phyloP scores from a whole-genome alignment of 169 alveolate genomes.

The Plasmodium adleri region DNA sequence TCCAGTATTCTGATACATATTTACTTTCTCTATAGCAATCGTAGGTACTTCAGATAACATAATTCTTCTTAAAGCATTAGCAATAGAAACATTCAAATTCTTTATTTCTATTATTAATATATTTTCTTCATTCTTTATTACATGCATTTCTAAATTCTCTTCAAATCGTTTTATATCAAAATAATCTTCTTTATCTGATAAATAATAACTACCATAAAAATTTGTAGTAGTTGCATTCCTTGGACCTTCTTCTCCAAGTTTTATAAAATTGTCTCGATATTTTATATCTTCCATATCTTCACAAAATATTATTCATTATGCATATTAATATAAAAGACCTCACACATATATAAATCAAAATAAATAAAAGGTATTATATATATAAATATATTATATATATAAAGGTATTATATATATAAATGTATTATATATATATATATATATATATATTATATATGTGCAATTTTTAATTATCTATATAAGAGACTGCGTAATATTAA shows the following conservation, averaged over 20 bases:
- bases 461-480: too few relatives aligned
- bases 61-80: slow-evolving; percentile 96
- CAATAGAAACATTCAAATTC: slow-evolving; percentile 94
- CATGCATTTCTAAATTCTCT: slow-evolving; percentile 77
- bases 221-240: slow-evolving; percentile 70
- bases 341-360: background rate
- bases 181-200: slow-evolving; percentile 45
- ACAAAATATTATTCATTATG: background rate
- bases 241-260: slow-evolving; percentile 53
- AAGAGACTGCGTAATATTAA: too few relatives aligned
- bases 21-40: slow-evolving; percentile 96
- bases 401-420: background rate
- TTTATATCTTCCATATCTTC: slow-evolving; percentile 41
- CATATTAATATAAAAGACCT: background rate
- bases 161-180: slow-evolving; percentile 64
- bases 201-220: slow-evolving; percentile 63
- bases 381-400: background rate
- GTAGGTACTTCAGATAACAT: slow-evolving; percentile 97
- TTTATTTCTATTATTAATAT: slow-evolving; percentile 86
- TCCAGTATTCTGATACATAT: slow-evolving; percentile 89
- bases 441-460: background rate
- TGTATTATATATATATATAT: slow-evolving; percentile 1
- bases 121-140: slow-evolving; percentile 77
- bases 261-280: slow-evolving; percentile 36
- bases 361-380: background rate